phyloP scores from a whole-genome alignment of 116 monocot species.

The Posidonia oceanica region DNA sequence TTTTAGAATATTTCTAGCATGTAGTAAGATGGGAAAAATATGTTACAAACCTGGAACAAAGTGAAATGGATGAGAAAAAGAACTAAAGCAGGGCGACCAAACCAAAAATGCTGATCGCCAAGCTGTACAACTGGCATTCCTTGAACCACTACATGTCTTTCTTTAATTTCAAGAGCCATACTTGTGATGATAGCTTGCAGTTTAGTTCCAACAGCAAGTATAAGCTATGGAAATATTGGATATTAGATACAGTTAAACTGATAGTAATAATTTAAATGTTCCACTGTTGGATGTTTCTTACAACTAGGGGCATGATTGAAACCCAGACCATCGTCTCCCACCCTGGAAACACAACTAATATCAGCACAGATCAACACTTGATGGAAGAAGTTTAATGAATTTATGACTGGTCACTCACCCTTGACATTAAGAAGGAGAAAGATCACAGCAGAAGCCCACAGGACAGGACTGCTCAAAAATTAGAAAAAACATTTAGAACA shows the following conservation, averaged over 20 bases:
- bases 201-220: constrained; percentile 80
- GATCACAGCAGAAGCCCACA: constrained; percentile 68
- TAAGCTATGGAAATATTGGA: constrained; percentile 27
- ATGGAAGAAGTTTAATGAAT: not conserved
- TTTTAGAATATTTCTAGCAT: not conserved
- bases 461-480: constrained; percentile 34
- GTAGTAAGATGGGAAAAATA: not conserved
- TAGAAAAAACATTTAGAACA: not conserved
- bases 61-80: constrained; percentile 78
- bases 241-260: not conserved
- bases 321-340: constrained; percentile 62
- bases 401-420: constrained; percentile 23
- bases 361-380: not conserved
- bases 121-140: constrained; percentile 89
- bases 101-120: constrained; percentile 81
- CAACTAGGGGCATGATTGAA: constrained; percentile 51
- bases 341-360: constrained; percentile 31
- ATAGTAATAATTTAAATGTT: not conserved
- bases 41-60: constrained; percentile 52
- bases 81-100: constrained; percentile 49
- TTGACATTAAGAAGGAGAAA: constrained; percentile 72
- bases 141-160: constrained; percentile 75
- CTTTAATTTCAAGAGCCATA: constrained; percentile 86
- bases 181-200: constrained; percentile 68
- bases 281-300: constrained; percentile 16